phyloP scores from a whole-genome alignment of 352 stramenopile genomes.

The Globisporangium ultimum region DNA sequence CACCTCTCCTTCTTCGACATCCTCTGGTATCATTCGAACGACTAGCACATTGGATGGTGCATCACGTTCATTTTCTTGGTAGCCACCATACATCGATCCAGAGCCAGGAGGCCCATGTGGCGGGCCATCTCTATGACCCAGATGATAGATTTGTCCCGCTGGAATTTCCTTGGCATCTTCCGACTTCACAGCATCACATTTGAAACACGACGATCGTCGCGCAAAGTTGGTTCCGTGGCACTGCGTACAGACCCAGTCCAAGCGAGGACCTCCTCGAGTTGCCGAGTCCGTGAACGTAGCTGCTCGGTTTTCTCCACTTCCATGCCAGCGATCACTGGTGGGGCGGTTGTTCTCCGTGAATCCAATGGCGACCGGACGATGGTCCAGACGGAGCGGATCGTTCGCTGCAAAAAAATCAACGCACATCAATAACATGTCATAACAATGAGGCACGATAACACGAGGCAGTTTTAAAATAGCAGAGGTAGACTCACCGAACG shows the following conservation, averaged over 20 bases:
- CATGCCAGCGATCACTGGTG: conserved; percentile 12
- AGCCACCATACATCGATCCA: not conserved
- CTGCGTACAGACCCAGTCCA: conserved; percentile 78
- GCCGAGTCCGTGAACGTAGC: not conserved
- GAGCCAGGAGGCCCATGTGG: not conserved
- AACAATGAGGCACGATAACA: no score
- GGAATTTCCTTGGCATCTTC: conserved; percentile 35
- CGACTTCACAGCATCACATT: conserved; percentile 49
- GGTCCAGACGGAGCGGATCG: conserved; percentile 50
- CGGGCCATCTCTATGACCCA: not conserved
- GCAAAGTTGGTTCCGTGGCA: conserved; percentile 78
- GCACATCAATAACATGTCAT: not conserved
- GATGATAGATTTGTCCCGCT: not conserved
- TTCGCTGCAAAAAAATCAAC: conserved; percentile 24
- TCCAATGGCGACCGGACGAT: conserved; percentile 36
- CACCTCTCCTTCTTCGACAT: conserved; percentile 78
- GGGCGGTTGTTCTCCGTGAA: conserved; percentile 41
- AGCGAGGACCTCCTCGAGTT: conserved; percentile 9
- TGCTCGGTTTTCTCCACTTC: conserved; percentile 9
- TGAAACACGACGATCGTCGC: conserved; percentile 59
- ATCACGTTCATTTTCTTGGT: conserved; percentile 12
- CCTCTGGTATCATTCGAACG: conserved; percentile 62
- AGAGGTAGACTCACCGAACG: conserved; percentile 42
- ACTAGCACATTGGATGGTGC: conserved; percentile 61
- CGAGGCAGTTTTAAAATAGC: no score